Conservation (phyloP, 352 stramenopile species). For the Phytophthora nicotianae region DNA sequence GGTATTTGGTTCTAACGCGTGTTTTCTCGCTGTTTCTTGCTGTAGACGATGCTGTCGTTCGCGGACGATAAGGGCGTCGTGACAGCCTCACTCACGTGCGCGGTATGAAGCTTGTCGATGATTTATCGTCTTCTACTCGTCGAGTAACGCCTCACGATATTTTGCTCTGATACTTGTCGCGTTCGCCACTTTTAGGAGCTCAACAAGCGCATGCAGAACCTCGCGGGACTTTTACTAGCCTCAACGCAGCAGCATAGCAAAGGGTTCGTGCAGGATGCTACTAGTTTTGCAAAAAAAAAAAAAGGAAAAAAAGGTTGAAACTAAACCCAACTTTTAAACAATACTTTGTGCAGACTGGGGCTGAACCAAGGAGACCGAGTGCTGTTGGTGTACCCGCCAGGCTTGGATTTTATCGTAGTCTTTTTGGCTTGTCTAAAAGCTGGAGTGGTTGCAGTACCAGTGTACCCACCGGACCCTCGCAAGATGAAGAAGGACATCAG, state of each 20-base stretch:
- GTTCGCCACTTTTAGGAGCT: conserved; percentile 52
- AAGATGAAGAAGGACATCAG: conserved; percentile 95
- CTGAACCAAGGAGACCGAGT: conserved; percentile 80
- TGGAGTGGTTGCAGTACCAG: conserved; percentile 94
- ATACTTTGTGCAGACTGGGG: conserved; percentile 47
- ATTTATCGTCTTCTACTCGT: conserved; percentile 2
- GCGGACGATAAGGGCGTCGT: conserved; percentile 69
- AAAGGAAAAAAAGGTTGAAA: too few relatives aligned
- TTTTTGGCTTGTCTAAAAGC: conserved; percentile 97
- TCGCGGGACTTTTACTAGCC: conserved; percentile 66
- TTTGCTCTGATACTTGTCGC: conserved; percentile 10
- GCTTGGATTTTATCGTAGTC: conserved; percentile 97
- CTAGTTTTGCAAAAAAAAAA: background rate
- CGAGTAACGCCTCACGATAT: conserved; percentile 8
- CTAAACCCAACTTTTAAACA: conserved; percentile 1
- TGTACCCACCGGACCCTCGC: conserved; percentile 91
- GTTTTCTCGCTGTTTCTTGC: conserved; percentile 15
- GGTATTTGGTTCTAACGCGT: background rate
- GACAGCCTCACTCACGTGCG: conserved; percentile 58
- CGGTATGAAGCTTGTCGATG: conserved; percentile 33
- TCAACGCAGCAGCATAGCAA: conserved; percentile 59
- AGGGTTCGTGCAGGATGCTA: conserved; percentile 42
- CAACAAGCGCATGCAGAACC: conserved; percentile 65
- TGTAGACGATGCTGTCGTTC: conserved; percentile 79
- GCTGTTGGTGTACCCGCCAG: conserved; percentile 97